Base-by-base conservation (phyloP, 768 basidiomycete genomes). In the Tubosaeta sp. region DNA sequence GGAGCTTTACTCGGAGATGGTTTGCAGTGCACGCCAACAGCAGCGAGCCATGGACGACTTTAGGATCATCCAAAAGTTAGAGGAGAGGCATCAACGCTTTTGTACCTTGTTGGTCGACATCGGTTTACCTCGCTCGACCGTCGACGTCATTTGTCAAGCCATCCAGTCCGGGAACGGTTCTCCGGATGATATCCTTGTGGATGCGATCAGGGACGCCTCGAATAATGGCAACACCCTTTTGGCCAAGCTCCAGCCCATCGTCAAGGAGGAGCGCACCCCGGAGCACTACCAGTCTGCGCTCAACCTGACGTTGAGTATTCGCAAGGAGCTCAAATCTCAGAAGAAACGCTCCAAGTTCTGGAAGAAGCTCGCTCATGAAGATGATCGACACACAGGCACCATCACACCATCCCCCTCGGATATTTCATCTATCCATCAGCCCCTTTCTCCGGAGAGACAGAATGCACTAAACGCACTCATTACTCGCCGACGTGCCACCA, bases 251-350 rank as follows among this genome's bases (percentile, higher is more conserved):
- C 65, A 74, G 10, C 67, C 73, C 19, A 61, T 68, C 17, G 52
- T 73, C 47, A 60, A 64, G 46, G 62, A 66, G 11, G 65, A 70
- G 26, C 71, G 74, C 35, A 73, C 71, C 35, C 61, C 70, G 25
- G 73, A 74, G 22, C 70, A 76, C 39, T 79, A 80, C 58, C 65
- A 71, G 47, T 74, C 76, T 16, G 75, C 77, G 8, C 66, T 80
- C 46, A 71, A 75, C 43, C 53, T 77, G 58, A 74, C 76, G 31
- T 65, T 79, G 55, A 73, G 71, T 46, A 63, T 72, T 43, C 72
- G 78, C 45, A 72, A 68, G 50, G 73, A 77, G 47, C 73, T 78
- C 43, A 72, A 69, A 34, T 67, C 73, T 38, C 69, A 68, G 48
- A 76, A 65, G 64, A 79, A 77, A 50, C 61, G 65, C 32, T 61